Evolutionary conservation across 129 eudicot species (phyloP), one percentile per base, ranked within the genome.

Genomic region (Mikania micrantha): DNA sequence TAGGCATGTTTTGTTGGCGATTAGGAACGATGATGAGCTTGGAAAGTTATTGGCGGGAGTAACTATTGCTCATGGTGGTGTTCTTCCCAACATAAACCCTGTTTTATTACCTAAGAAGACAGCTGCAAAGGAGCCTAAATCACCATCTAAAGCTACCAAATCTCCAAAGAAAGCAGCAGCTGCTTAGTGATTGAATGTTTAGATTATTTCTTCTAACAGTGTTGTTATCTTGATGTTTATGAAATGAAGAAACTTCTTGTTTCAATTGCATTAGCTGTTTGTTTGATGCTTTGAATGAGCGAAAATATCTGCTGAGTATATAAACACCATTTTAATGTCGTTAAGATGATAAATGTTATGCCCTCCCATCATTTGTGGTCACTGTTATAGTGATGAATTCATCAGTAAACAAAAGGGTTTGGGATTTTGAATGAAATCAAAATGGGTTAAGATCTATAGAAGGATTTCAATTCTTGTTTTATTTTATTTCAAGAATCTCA

Each of bases 31-130:
- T 27, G 62, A 56, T 12, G 62, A 56, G 21, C 62, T 56, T 15
- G 62, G 62, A 6, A 56, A 56, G 1, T 1, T 56, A n/a, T 56
- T 56, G 62, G 2, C 62, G 0, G 62, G 62, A 3, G 62, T 56
- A 4, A 56, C 62, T 1, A 56, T 56, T 56, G 62, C 62, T 27
- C 62, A 56, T 5, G 62, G 62, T 56, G 62, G 62, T 56, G 62
- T 56, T 1, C 13, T 56, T 16, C 62, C 62, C 0, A 56, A 56
- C 7, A 56, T 56, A 1, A 56, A 56, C 21, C 62, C 62, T 13
- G 62, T 56, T 13, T 11, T 56, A n/a, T 56, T 56, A 38, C 62
- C 62, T 0, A 56, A 56, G 20, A 56, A 56, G 29, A 24, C 59
- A 2, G 59, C 59, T 9, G 31, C 59, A 0, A 52, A 52, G 2